A percentile compares a stretch with the other conserved stretches of the same genome.
Conservation (phyloP, 2,329 filamentous ascomycete genomes). For the Beauveria scarabaeidicola region DNA sequence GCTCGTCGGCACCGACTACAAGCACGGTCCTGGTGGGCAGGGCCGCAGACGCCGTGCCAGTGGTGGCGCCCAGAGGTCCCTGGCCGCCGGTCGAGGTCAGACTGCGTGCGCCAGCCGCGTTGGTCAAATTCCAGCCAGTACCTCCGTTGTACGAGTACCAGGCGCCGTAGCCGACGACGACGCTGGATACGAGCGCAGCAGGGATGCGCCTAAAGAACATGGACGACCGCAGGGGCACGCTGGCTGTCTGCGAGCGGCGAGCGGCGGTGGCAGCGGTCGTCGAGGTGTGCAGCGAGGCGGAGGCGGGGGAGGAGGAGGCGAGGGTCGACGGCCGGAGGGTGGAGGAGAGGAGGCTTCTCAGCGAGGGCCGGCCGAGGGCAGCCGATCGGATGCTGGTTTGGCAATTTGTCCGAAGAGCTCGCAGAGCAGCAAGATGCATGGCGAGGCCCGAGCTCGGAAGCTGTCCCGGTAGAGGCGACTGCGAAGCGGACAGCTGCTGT, state of each 20-base stretch:
- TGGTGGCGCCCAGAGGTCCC: slow-evolving; percentile 18
- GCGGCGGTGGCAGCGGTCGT: slow-evolving; percentile 13
- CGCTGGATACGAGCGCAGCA: slow-evolving; percentile 57
- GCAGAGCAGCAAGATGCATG: slow-evolving; percentile 68
- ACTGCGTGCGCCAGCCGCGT: slow-evolving; percentile 29
- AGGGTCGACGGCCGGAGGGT: slow-evolving; percentile 14
- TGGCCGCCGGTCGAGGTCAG: slow-evolving; percentile 30
- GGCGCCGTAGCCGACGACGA: slow-evolving; percentile 63
- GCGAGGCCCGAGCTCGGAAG: slow-evolving; percentile 14
- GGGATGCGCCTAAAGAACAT: slow-evolving; percentile 68
- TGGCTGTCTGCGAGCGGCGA: slow-evolving; percentile 25
- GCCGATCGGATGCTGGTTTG: slow-evolving; percentile 48
- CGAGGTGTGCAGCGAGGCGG: slow-evolving; percentile 14
- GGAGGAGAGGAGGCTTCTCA: slow-evolving; percentile 1
- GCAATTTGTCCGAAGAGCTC: slow-evolving; percentile 60
- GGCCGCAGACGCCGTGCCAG: slow-evolving; percentile 24
- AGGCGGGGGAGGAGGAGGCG: slow-evolving; percentile 17
- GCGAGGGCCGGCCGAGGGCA: slow-evolving; percentile 40
- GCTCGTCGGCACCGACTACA: slow-evolving; percentile 80
- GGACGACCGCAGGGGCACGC: slow-evolving; percentile 52
- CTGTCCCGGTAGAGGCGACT: slow-evolving; percentile 8
- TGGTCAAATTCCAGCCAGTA: slow-evolving; percentile 23
- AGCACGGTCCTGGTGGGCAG: slow-evolving; percentile 59
- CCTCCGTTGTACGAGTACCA: slow-evolving; percentile 59
- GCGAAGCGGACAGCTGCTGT: background rate